Evolutionary conservation across 2,329 filamentous ascomycete species (phyloP), one percentile per base, ranked within the genome.

Genomic region (Aspergillus intermedius): DNA sequence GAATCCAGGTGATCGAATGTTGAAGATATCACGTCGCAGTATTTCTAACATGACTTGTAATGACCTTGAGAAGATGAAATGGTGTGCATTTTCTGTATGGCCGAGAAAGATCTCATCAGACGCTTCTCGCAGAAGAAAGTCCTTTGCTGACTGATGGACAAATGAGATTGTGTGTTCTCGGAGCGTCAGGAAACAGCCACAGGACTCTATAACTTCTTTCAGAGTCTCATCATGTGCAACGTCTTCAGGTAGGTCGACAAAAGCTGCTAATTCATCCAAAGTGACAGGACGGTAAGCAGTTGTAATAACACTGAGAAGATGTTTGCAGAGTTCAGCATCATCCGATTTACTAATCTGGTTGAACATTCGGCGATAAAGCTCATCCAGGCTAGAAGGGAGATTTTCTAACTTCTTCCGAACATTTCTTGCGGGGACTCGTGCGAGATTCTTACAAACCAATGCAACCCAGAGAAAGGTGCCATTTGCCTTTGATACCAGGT

Each of bases 401-500:
- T n/a, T n/a, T n/a, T n/a, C n/a, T n/a, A n/a, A n/a, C n/a, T n/a
- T n/a, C n/a, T n/a, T n/a, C n/a, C n/a, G n/a, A n/a, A n/a, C n/a
- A n/a, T n/a, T n/a, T n/a, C n/a, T n/a, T n/a, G n/a, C n/a, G n/a
- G n/a, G n/a, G n/a, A n/a, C n/a, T n/a, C n/a, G n/a, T n/a, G n/a
- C n/a, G n/a, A n/a, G n/a, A n/a, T n/a, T n/a, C n/a, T n/a, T n/a
- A n/a, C n/a, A n/a, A n/a, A 64, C 63, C 44, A 71, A 57, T 44
- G 62, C 60, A 22, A 71, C 67, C 67, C 65, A 72, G 10, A 74
- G 62, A 44, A 73, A 73, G 2, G 62, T 71, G 45, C 60, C 62
- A 8, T 64, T 55, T 12, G 68, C 62, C 50, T 65, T 64, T 23
- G n/a, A n/a, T n/a, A n/a, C n/a, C n/a, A n/a, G n/a, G n/a, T n/a